phyloP scores from a whole-genome alignment of 768 basidiomycete genomes.

The Rhizopogon sp. region DNA sequence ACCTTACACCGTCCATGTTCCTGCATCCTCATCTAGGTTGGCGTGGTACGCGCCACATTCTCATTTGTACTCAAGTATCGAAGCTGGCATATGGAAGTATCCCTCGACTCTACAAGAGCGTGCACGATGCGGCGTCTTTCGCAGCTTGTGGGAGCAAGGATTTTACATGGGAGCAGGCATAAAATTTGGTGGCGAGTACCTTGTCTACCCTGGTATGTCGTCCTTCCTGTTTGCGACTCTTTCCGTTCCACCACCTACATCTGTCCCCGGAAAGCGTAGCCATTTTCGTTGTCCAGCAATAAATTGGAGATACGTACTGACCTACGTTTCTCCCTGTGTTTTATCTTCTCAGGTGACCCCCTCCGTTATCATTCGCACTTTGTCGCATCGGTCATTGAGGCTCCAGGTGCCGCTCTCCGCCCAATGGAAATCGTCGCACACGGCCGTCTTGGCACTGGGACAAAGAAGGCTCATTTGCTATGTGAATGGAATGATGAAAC shows the following conservation, averaged over 20 bases:
- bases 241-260: neutral
- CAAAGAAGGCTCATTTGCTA: conserved; percentile 92
- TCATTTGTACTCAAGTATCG: conserved; percentile 50
- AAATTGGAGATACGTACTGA: conserved; percentile 7
- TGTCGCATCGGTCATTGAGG: conserved; percentile 73
- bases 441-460: conserved; percentile 92
- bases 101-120: conserved; percentile 60
- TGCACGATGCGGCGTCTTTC: conserved; percentile 77
- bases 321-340: neutral
- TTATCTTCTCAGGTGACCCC: conserved; percentile 66
- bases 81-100: conserved; percentile 73
- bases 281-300: neutral
- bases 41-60: conserved; percentile 60
- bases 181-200: conserved; percentile 93
- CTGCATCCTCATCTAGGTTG: conserved; percentile 55
- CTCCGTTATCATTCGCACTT: conserved; percentile 97
- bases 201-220: conserved; percentile 87
- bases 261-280: neutral
- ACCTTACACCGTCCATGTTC: conserved; percentile 57
- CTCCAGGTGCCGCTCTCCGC: conserved; percentile 50
- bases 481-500: conserved; percentile 82
- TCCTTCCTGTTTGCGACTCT: neutral
- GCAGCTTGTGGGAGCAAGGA: conserved; percentile 75
- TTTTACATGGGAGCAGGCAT: conserved; percentile 87
- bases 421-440: conserved; percentile 97